A percentile compares a stretch with the other conserved stretches of the same genome.
Conservation (phyloP, 257 asterid genomes). For the Nicotiana knightiana region DNA sequence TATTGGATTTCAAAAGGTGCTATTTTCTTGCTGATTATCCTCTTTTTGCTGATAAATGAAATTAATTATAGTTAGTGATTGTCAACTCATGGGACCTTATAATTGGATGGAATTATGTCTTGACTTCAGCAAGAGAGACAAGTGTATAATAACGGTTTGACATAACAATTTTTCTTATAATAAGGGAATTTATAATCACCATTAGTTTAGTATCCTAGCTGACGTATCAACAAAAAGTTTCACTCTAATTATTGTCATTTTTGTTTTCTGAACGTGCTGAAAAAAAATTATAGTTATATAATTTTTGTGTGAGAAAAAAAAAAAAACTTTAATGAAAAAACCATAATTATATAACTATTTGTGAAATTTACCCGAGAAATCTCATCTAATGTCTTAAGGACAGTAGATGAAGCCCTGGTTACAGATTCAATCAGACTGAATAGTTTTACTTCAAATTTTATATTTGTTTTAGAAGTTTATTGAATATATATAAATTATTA, state of each 20-base stretch:
- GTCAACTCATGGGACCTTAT: slow-evolving; percentile 11
- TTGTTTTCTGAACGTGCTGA: slow-evolving; percentile 22
- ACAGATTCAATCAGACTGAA: too few species aligned
- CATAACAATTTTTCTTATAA: slow-evolving; percentile 11
- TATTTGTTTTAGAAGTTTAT: too few species aligned
- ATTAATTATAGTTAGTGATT: not conserved
- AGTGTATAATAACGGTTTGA: slow-evolving; percentile 20
- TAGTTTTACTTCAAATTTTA: too few species aligned
- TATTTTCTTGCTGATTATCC: not conserved
- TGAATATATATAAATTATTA: too few species aligned
- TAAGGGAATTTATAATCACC: slow-evolving; percentile 7
- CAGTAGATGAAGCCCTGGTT: too few species aligned
- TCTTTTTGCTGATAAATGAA: too few species aligned
- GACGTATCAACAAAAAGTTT: not conserved
- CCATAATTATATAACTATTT: too few species aligned
- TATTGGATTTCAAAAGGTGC: not conserved
- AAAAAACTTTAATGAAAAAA: too few species aligned
- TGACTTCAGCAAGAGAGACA: slow-evolving; percentile 26
- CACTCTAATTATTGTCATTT: slow-evolving; percentile 10
- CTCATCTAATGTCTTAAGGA: too few species aligned
- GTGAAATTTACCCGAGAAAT: too few species aligned
- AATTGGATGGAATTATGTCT: slow-evolving; percentile 17
- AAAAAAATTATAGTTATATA: too few species aligned
- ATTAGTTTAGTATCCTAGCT: not conserved
- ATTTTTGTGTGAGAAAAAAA: too few species aligned